Evolutionary conservation across 192 early-diverging fungal genomes (phyloP).

Genomic region (Coemansia guatemalensis): DNA sequence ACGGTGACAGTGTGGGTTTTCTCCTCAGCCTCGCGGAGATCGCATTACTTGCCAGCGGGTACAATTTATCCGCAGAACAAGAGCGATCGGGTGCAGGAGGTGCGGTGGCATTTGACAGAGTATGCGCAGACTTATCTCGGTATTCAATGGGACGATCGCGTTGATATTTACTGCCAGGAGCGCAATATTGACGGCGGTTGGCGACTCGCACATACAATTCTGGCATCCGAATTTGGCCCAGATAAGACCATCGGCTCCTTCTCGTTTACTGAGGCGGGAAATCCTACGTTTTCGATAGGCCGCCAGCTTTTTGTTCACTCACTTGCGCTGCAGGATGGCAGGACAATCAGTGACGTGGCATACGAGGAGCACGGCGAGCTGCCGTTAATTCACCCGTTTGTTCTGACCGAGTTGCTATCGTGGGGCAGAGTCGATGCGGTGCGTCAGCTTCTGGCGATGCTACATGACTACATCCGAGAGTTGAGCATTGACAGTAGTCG

Average conservation of each 20-base stretch:
- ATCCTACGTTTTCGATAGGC: constrained; percentile 48
- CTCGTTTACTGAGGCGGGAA: constrained; percentile 49
- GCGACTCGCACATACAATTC: constrained; percentile 33
- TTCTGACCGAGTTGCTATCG: constrained; percentile 51
- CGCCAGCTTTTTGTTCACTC: constrained; percentile 33
- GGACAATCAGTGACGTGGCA: constrained; percentile 27
- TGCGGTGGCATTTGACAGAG: constrained; percentile 53
- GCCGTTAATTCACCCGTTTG: constrained; percentile 43
- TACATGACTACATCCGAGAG: constrained; percentile 49
- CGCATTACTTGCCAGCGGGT: constrained; percentile 52
- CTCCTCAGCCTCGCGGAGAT: constrained; percentile 52
- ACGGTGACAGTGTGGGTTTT: constrained; percentile 52
- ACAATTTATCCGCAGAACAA: constrained; percentile 44
- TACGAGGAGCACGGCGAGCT: constrained; percentile 52
- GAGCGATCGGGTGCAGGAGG: constrained; percentile 42
- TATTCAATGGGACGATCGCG: constrained; percentile 48
- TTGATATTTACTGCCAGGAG: constrained; percentile 52
- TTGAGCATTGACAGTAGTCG: constrained; percentile 20
- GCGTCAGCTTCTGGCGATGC: constrained; percentile 28
- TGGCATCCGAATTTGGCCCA: constrained; percentile 33
- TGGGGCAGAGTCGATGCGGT: constrained; percentile 46
- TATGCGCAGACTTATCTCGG: constrained; percentile 54
- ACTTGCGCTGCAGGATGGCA: constrained; percentile 16
- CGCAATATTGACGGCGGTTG: constrained; percentile 46
- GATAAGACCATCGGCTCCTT: constrained; percentile 44